Conservation (phyloP, 305 asterid species). For the Fraxinus sp. region DNA sequence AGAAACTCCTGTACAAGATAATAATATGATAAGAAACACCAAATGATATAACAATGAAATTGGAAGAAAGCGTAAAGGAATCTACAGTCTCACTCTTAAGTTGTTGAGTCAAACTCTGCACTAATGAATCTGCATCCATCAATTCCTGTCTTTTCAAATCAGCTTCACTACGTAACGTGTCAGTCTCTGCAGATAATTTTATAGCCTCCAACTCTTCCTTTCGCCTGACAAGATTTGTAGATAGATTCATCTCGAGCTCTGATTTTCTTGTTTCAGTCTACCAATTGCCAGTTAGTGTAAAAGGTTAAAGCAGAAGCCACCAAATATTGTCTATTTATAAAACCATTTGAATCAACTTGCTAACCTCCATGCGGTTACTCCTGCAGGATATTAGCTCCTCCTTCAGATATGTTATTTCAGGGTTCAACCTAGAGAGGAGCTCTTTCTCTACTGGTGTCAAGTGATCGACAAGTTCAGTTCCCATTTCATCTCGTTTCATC, state of each 20-base stretch:
- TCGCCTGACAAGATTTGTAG: slow-evolving; percentile 89
- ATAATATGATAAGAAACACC: slow-evolving; percentile 15
- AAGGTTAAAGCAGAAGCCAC: slow-evolving; percentile 21
- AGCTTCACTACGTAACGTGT: slow-evolving; percentile 68
- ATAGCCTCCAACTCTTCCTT: slow-evolving; percentile 93
- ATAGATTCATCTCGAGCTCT: slow-evolving; percentile 97
- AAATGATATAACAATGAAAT: slow-evolving; percentile 13
- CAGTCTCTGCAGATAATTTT: slow-evolving; percentile 67
- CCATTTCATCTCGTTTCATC: slow-evolving; percentile 87
- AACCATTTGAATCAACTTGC: slow-evolving; percentile 24
- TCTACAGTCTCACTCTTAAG: slow-evolving; percentile 57
- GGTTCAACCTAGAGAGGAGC: slow-evolving; percentile 79
- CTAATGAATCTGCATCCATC: slow-evolving; percentile 53
- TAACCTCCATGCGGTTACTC: slow-evolving; percentile 88
- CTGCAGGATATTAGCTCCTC: slow-evolving; percentile 68
- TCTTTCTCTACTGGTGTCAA: slow-evolving; percentile 87
- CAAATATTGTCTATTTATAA: not conserved
- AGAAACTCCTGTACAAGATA: slow-evolving; percentile 55
- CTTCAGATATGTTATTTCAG: slow-evolving; percentile 82
- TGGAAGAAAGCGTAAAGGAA: slow-evolving; percentile 21
- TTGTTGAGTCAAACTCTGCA: slow-evolving; percentile 63
- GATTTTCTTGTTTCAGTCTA: slow-evolving; percentile 92
- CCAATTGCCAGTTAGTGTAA: slow-evolving; percentile 22
- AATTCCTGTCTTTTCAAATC: slow-evolving; percentile 83
- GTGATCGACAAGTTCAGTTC: slow-evolving; percentile 98